A percentile compares a stretch with the other conserved stretches of the same genome.
Evolutionary conservation across 2,329 filamentous ascomycete species (phyloP).

Genomic region (Cordyceps farinosa): DNA sequence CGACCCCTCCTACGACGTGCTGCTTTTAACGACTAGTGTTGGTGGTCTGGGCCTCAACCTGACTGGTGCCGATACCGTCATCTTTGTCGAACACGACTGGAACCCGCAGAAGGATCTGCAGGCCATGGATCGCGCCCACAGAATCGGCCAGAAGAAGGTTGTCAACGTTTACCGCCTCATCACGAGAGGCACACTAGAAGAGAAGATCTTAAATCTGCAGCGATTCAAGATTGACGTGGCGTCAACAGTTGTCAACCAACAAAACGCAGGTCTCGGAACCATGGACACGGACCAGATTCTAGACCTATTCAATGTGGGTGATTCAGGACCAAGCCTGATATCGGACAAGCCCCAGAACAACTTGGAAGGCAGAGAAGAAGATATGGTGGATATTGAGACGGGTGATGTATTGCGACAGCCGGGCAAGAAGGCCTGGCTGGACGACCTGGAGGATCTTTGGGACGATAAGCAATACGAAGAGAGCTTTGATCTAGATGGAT

Average conservation of each 20-base stretch:
- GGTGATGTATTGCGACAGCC: constrained; percentile 92
- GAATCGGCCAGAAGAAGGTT: constrained; percentile 99
- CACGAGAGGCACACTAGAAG: constrained; percentile 90
- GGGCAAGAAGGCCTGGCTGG: constrained; percentile 92
- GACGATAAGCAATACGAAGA: constrained; percentile 97
- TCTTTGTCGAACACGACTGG: constrained; percentile 99
- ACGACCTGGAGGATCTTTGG: constrained; percentile 94
- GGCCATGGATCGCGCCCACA: constrained; percentile 97
- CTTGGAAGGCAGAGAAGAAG: constrained; percentile 65
- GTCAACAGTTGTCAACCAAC: constrained; percentile 96
- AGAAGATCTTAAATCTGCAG: constrained; percentile 97
- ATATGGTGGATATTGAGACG: constrained; percentile 89
- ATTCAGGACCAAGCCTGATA: constrained; percentile 65
- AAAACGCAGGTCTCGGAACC: constrained; percentile 87
- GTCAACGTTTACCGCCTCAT: constrained; percentile 98
- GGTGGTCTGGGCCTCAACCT: constrained; percentile 92
- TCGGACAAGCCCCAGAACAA: constrained; percentile 56
- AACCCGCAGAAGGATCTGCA: constrained; percentile 98
- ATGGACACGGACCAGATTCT: constrained; percentile 99
- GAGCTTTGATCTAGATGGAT: constrained; percentile 93
- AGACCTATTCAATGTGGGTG: constrained; percentile 89
- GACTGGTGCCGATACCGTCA: constrained; percentile 96
- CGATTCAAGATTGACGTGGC: constrained; percentile 99
- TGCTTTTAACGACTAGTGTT: constrained; percentile 91
- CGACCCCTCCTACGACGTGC: constrained; percentile 91